These are phyloP conservation scores for Scedosporium dehoogii DNA, from an alignment of 2,329 filamentous ascomycete genomes.

Conservation along the genomic window DNA sequence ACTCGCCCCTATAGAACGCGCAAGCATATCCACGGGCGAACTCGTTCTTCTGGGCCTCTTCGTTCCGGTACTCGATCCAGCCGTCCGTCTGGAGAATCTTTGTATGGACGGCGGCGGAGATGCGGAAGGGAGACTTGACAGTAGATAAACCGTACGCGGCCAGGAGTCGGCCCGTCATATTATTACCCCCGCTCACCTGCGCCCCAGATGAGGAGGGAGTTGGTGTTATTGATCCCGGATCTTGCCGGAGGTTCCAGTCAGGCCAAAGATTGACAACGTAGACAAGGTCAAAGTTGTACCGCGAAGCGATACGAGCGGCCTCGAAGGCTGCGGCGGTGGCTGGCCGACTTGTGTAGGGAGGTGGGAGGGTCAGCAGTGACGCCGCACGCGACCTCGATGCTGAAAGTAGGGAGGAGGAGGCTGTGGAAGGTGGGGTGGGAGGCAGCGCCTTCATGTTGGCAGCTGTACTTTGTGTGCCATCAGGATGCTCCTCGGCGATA, in stretches of 20 bases:
- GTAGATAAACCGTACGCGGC: constrained; percentile 44
- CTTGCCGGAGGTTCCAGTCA: constrained; percentile 11
- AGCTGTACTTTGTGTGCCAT: constrained; percentile 2
- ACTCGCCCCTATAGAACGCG: constrained; percentile 38
- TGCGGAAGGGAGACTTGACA: constrained; percentile 40
- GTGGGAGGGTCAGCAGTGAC: constrained; percentile 32
- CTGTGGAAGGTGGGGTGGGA: constrained; percentile 8
- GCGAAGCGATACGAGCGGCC: constrained; percentile 43
- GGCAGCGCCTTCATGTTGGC: not conserved
- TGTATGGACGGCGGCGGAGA: constrained; percentile 37
- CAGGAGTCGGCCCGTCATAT: constrained; percentile 39
- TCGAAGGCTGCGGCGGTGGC: constrained; percentile 41
- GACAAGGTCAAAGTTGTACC: constrained; percentile 47
- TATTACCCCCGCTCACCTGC: not conserved
- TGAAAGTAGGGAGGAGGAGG: constrained; percentile 3
- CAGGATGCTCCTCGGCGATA: constrained; percentile 35
- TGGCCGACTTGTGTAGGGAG: constrained; percentile 32
- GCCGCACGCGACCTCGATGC: constrained; percentile 14
- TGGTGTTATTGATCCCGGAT: not conserved
- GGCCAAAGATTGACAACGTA: constrained; percentile 53
- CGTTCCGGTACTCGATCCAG: constrained; percentile 43
- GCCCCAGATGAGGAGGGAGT: not conserved
- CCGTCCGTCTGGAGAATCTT: constrained; percentile 37
- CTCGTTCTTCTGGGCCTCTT: constrained; percentile 29
- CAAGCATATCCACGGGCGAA: constrained; percentile 43